phyloP scores from a whole-genome alignment of 2,329 filamentous ascomycete species.

The Whalleya microplaca region DNA sequence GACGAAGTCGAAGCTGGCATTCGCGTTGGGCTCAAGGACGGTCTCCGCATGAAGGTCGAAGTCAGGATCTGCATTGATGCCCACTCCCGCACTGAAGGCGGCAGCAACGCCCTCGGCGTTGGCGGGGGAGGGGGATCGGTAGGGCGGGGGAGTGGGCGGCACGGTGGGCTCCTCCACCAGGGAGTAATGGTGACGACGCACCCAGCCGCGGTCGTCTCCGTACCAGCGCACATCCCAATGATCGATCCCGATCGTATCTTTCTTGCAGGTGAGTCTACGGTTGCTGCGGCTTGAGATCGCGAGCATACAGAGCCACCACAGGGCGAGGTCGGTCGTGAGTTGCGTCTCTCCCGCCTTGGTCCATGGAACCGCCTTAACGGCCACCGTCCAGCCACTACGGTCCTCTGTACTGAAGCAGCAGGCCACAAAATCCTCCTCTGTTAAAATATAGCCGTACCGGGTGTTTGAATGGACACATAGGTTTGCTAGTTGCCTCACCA shows the following conservation, averaged over 20 bases:
- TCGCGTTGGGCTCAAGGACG: no score
- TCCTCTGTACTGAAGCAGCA: not conserved
- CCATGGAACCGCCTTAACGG: conserved; percentile 5
- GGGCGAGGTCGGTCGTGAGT: conserved; percentile 7
- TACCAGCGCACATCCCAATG: not conserved
- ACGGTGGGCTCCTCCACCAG: not conserved
- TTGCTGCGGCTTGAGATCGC: not conserved
- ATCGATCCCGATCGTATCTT: not conserved
- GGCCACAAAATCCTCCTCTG: not conserved
- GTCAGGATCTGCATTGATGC: not conserved
- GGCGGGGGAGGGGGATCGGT: no score
- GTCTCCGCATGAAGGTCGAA: not conserved
- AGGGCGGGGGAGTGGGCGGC: not conserved
- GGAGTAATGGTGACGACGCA: not conserved
- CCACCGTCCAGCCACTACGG: not conserved
- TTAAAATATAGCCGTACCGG: conserved; percentile 1
- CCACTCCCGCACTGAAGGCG: not conserved
- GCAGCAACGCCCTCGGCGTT: not conserved
- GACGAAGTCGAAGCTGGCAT: not conserved
- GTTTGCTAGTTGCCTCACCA: no score
- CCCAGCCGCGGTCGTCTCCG: not conserved
- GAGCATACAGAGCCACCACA: conserved; percentile 3
- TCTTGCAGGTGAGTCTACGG: not conserved
- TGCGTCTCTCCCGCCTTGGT: not conserved
- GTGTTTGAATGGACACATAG: no score